These are phyloP conservation scores for Ulota crispa DNA, from an alignment of 225 moss, liverwort and hornwort genomes.

Conservation along the genomic window DNA sequence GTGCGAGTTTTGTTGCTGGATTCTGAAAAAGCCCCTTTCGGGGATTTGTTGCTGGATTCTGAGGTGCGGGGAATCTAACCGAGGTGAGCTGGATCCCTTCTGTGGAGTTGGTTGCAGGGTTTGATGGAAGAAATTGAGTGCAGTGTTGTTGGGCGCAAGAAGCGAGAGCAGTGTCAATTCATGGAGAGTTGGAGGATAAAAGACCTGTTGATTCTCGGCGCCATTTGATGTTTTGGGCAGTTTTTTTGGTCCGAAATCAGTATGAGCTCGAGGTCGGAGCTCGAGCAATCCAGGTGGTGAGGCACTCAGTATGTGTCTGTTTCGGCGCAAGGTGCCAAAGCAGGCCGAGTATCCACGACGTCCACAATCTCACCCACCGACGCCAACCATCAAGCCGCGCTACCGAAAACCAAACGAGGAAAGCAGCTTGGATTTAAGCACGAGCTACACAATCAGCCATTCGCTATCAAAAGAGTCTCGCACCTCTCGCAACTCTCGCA, in stretches of 20 bases:
- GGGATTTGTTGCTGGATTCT: background rate
- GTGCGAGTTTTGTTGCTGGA: background rate
- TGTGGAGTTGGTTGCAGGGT: background rate
- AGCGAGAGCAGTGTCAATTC: background rate
- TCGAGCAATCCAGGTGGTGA: slow-evolving; percentile 18
- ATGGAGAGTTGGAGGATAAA: background rate
- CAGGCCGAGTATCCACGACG: slow-evolving; percentile 19
- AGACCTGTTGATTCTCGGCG: background rate
- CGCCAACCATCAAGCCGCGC: slow-evolving; percentile 8
- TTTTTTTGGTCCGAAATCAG: background rate
- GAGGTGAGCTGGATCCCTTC: background rate
- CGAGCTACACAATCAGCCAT: slow-evolving; percentile 43
- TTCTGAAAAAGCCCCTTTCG: too few species aligned
- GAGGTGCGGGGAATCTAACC: background rate
- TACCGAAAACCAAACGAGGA: slow-evolving; percentile 37
- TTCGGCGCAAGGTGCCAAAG: slow-evolving; percentile 35
- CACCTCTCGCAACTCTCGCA: slow-evolving; percentile 35
- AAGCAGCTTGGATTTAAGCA: slow-evolving; percentile 52
- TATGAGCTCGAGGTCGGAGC: slow-evolving; percentile 12
- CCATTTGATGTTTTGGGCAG: background rate
- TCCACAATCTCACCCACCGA: slow-evolving; percentile 13
- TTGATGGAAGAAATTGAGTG: slow-evolving; percentile 15
- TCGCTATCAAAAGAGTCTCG: slow-evolving; percentile 41
- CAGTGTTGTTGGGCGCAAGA: background rate
- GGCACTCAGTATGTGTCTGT: slow-evolving; percentile 50